Base-by-base conservation (phyloP, 2,329 filamentous ascomycete species). In the Colletotrichum salicis region DNA sequence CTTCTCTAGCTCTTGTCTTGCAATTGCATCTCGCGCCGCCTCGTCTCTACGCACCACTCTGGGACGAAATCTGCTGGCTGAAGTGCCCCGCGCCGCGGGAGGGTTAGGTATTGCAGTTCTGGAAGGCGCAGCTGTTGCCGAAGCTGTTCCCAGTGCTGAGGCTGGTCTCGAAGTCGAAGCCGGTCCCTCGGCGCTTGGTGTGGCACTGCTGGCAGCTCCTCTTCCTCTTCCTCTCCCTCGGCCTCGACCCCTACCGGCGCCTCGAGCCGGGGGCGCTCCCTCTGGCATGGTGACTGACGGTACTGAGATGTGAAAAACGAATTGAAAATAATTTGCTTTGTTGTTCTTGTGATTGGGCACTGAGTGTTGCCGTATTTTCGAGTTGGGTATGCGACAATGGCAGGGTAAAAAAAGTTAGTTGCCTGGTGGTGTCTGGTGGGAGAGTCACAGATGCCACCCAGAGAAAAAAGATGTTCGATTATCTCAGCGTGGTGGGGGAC, bases 21-120 rank as follows among this genome's bases (percentile, higher is more conserved):
- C 86, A 11, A 88, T 78, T 62, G 75, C 82, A 64, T 86, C 84
- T 76, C 86, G 80, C 63, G 87, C 85, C 7, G 84, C 82, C 67
- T 87, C 86, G 78, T 87, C 85, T 82, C 86, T 80, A 64, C 86
- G 82, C 59, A 87, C 76, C 70, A 84, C 85, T 74, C 83, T 87
- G 35, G 86, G 86, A 63, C 82, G 83, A 64, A 87, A 87, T 48
- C 86, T 82, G 51, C 80, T 81, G 11, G 77, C 71, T 24, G 78
- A 77, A n/a, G 81, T 76, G 22, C 81, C 82, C 33, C 82, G 76
- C 15, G 82, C 78, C 22, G 48, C 45, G 31, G 60, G n/a, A 11
- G 80, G 79, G 48, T 80, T 78, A 4, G 83, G 76, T 5, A 81
- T 78, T 45, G 79, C 75, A 8, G 79, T 73, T 27, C 71, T 64